Evolutionary conservation across 148 eudicot genomes (phyloP).

Genomic region (Spergularia bocconei): DNA sequence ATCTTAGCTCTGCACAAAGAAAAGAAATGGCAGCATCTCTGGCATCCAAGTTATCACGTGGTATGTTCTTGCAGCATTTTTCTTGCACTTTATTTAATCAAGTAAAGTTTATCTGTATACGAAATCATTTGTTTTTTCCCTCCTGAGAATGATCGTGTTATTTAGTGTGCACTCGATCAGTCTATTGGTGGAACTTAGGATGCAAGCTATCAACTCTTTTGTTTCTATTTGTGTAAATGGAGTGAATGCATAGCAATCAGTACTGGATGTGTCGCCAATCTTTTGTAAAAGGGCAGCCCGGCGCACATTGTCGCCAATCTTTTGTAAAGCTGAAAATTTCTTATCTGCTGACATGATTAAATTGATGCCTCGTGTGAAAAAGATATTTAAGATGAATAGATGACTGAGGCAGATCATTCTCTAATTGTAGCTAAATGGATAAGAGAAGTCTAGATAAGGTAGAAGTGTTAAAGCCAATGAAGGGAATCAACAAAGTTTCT

Average conservation of each 20-base stretch:
- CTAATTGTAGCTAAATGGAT: not conserved
- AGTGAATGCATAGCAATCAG: not conserved
- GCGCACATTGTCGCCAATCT: not conserved
- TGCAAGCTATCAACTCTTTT: not conserved
- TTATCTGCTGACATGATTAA: not conserved
- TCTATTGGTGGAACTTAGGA: not conserved
- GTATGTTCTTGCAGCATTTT: not conserved
- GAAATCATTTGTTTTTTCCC: not conserved
- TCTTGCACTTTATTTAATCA: not conserved
- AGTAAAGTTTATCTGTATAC: not conserved
- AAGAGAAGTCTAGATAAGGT: not conserved
- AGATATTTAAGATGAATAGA: too few species aligned
- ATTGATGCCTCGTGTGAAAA: not conserved
- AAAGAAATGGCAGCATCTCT: conserved; percentile 30
- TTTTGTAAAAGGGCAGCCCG: too few species aligned
- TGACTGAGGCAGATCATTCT: not conserved
- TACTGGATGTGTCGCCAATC: not conserved
- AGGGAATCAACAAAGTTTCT: too few species aligned
- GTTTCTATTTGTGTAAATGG: not conserved
- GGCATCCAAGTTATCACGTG: conserved; percentile 29
- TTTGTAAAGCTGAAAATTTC: not conserved
- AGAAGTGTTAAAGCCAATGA: too few species aligned
- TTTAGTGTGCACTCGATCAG: too few species aligned
- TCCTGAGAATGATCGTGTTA: too few species aligned
- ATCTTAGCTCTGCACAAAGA: not conserved